Evolutionary conservation across 371 early-diverging fungal genomes (phyloP), one percentile per base, ranked within the genome.

Genomic region (Zychaea mexicana): DNA sequence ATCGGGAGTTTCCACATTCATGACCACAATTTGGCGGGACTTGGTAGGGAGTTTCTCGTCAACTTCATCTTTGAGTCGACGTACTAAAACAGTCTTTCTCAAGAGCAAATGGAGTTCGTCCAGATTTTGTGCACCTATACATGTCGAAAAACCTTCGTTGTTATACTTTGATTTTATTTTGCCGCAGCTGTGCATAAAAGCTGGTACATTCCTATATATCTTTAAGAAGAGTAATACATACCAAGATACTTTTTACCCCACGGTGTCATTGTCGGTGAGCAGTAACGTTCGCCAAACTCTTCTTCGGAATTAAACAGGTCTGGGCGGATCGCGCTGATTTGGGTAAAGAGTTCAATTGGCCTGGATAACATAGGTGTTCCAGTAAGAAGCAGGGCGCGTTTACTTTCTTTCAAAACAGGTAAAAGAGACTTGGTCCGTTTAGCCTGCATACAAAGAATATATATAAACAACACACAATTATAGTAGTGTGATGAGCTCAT

Each of bases 361-460:
- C 85, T 73, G 28, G 85, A 81, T 13, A 85, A 67, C 2, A 84
- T 82, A 9, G 91, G 88, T 19, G 88, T 88, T 5, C 89, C 90
- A 1, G 80, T 67, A 2, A 85, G 60, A 0, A 88, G 55, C 8
- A 92, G 62, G 0, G 75, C 78, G 8, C 79, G 57, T 6, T 64
- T 53, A 6, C 81, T 55, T 3, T 69, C 64, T 64, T 82, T 62
- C 12, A 90, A 38, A 19, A 90, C 26, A 13, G 88, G 87, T 19
- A 77, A 27, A 24, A 88, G 62, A 38, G 36, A 63, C 46, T 71
- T 72, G 12, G 85, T 79, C 45, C 89, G 66, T 71, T 85, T 71
- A 21, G 82, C 69, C 64, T 72, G 13, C n/a, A n/a, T n/a, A n/a
- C n/a, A n/a, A n/a, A n/a, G n/a, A n/a, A n/a, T 24, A 64, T 56